A percentile compares a stretch with the other conserved stretches of the same genome.
Evolutionary conservation across 176 grass and related monocot species (phyloP).

Genomic region (Oryza meyeriana): DNA sequence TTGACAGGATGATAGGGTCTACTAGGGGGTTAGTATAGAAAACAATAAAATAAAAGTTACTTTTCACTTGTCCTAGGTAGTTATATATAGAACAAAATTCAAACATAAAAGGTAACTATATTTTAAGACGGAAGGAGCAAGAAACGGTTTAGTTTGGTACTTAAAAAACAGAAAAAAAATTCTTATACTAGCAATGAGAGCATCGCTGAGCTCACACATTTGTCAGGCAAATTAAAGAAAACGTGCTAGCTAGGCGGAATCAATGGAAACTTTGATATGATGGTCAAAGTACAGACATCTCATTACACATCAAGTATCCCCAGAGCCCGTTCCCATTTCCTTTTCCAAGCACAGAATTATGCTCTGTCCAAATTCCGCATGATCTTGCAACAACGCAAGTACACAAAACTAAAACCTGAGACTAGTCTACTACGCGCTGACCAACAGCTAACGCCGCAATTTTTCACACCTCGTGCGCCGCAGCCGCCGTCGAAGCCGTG

Average conservation of each 20-base stretch:
- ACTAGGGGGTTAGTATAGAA: too few relatives aligned
- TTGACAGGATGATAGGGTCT: too few relatives aligned
- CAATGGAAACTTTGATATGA: neutral
- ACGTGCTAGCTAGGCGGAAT: slow-evolving; percentile 24
- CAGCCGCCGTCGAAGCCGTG: neutral
- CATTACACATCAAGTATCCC: slow-evolving; percentile 23
- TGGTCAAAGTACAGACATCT: slow-evolving; percentile 38
- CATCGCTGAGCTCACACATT: neutral
- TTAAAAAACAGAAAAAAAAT: too few relatives aligned
- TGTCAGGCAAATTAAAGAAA: slow-evolving; percentile 1
- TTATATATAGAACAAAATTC: too few relatives aligned
- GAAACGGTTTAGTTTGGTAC: too few relatives aligned
- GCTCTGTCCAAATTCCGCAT: neutral
- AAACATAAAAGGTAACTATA: too few relatives aligned
- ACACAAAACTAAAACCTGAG: neutral
- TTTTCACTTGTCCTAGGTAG: too few relatives aligned
- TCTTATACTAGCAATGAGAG: neutral
- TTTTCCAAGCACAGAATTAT: neutral
- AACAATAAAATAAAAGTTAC: too few relatives aligned
- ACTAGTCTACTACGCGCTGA: neutral
- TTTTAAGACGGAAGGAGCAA: too few relatives aligned
- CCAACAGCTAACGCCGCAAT: neutral
- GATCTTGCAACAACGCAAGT: neutral
- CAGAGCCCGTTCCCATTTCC: neutral
- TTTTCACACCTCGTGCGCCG: slow-evolving; percentile 4